Base-by-base conservation (phyloP, 768 basidiomycete genomes). In the Chalciporus piperatus region DNA sequence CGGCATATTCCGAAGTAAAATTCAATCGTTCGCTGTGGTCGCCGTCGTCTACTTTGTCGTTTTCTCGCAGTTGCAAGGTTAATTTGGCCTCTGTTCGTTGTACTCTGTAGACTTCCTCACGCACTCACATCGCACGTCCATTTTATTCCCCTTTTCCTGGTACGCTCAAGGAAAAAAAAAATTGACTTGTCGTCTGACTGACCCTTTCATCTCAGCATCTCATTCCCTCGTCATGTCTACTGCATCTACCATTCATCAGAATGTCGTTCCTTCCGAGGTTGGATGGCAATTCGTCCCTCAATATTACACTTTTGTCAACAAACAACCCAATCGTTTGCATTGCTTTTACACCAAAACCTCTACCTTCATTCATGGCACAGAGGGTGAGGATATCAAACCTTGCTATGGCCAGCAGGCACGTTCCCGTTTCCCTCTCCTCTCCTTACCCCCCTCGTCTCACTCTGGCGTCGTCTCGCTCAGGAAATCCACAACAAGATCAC, bases 261-360 rank as follows among this genome's bases (percentile, higher is more conserved):
- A 77, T 67, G 85, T 90, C 76, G 76, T 87, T 77, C 89, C 89
- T 72, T 92, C 87, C 62, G 92, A 97, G 76, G 95, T 98, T 68
- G 94, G 95, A 74, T 98, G 94, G 93, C 94, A 98, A 74, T 98
- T 98, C 76, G 94, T 97, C 61, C 92, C 93, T 44, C 95, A 99
- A 74, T 98, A 98, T 76, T 99, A 99, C 77, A 96, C 91, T 63
- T 96, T 91, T 79, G 89, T 99, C 71, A 97, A 98, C 83, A 94
- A 97, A 76, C 86, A 94, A 56, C 96, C 96, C 65, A 78, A 89
- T 74, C 89, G 93, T 72, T 83, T 98, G 62, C 97, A 99, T 74
- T 94, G 93, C 74, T 98, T 98, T 78, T 98, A 98, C 80, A 97
- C 87, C 70, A 98, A 98, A 83, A 83, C 82, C 65, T 97, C 94